Conservation (phyloP, 805 yeast species). For the Dipodascus albidus region DNA sequence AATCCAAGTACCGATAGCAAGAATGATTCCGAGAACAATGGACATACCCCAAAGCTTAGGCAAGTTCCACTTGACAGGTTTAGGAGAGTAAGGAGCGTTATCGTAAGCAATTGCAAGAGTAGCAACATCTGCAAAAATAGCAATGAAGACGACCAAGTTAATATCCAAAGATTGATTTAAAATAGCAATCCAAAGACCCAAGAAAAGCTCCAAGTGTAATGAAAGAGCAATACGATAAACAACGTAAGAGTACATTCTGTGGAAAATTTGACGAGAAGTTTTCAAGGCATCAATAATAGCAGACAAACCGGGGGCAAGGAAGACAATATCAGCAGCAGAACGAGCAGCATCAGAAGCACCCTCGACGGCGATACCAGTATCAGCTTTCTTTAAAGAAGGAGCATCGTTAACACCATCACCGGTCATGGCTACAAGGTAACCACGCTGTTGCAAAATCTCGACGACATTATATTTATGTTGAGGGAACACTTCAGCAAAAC, state of each 20-base stretch:
- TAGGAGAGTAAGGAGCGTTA: constrained; percentile 88
- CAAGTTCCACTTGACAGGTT: constrained; percentile 93
- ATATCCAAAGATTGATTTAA: constrained; percentile 77
- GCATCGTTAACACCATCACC: constrained; percentile 65
- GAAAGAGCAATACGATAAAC: constrained; percentile 97
- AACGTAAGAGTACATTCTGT: constrained; percentile 97
- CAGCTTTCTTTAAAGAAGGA: constrained; percentile 57
- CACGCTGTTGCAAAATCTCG: constrained; percentile 52
- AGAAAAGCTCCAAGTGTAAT: constrained; percentile 85
- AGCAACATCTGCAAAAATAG: constrained; percentile 82
- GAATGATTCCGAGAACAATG: constrained; percentile 51
- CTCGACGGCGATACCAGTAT: constrained; percentile 79
- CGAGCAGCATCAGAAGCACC: constrained; percentile 37
- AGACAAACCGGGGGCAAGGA: constrained; percentile 49
- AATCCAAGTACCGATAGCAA: constrained; percentile 82
- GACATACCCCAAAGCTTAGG: constrained; percentile 88
- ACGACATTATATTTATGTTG: constrained; percentile 58
- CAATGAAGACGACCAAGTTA: constrained; percentile 90
- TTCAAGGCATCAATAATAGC: constrained; percentile 55
- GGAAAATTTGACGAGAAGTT: constrained; percentile 95
- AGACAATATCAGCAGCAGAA: constrained; percentile 35
- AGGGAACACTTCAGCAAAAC: constrained; percentile 71
- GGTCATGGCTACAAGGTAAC: constrained; percentile 58
- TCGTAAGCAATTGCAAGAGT: constrained; percentile 77
- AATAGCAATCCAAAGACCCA: constrained; percentile 95